These are phyloP conservation scores for Penicillium canariense DNA, from an alignment of 495 filamentous ascomycete genomes.

Conservation along the genomic window DNA sequence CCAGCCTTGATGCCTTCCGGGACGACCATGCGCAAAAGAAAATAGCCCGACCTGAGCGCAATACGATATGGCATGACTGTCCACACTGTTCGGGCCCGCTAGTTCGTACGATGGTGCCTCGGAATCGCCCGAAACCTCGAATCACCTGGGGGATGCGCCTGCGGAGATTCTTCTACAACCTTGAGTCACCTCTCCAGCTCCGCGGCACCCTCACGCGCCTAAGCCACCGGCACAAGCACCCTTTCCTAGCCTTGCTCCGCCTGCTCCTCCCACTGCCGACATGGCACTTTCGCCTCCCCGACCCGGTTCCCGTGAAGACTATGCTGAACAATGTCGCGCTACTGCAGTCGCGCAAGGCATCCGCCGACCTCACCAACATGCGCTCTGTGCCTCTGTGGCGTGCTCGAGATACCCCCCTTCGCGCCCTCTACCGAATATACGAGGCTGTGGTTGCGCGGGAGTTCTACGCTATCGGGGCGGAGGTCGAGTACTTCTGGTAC, in stretches of 20 bases:
- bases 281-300: constrained; percentile 27
- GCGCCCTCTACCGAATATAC: constrained; percentile 41
- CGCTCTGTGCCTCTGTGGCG: constrained; percentile 35
- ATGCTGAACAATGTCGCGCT: constrained; percentile 15
- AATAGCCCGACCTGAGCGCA: neutral
- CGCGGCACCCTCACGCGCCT: constrained; percentile 26
- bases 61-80: constrained; percentile 1
- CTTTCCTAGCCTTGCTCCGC: constrained; percentile 23
- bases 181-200: constrained; percentile 25
- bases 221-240: constrained; percentile 21
- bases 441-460: constrained; percentile 28
- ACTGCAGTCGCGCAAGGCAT: constrained; percentile 16
- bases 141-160: constrained; percentile 25
- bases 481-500: constrained; percentile 41
- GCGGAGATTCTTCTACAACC: constrained; percentile 20
- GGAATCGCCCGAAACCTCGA: constrained; percentile 13
- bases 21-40: neutral
- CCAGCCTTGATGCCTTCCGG: neutral
- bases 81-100: neutral
- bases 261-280: constrained; percentile 26
- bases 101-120: constrained; percentile 12
- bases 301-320: constrained; percentile 14
- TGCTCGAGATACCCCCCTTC: constrained; percentile 36
- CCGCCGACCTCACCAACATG: constrained; percentile 26
- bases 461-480: constrained; percentile 26